phyloP scores from a whole-genome alignment of 164 flowering plant genomes.

The Nymphaea thermarum region DNA sequence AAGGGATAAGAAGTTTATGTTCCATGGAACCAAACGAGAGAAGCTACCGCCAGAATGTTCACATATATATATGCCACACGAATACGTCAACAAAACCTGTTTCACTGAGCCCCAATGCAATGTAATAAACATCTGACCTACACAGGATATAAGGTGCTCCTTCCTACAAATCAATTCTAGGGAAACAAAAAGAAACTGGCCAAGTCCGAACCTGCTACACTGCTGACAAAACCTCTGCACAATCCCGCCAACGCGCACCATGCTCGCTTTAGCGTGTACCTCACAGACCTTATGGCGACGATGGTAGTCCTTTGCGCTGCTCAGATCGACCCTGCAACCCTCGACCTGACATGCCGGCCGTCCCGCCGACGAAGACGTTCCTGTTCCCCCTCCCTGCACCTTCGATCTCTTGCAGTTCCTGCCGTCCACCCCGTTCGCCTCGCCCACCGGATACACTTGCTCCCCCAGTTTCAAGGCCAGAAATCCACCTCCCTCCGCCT shows the following conservation, averaged over 20 bases:
- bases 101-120: no score
- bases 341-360: slow-evolving; percentile 85
- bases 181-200: no score
- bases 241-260: slow-evolving; percentile 61
- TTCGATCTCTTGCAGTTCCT: slow-evolving; percentile 54
- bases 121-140: no score
- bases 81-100: no score
- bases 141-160: no score
- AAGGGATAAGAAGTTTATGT: no score
- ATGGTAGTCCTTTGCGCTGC: slow-evolving; percentile 77
- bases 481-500: slow-evolving; percentile 33
- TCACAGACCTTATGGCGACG: slow-evolving; percentile 92
- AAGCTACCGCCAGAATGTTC: no score
- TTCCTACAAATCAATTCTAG: no score
- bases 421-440: slow-evolving; percentile 28
- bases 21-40: no score
- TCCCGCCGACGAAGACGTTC: neutral
- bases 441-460: slow-evolving; percentile 26
- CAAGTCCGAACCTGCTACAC: slow-evolving; percentile 63
- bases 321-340: slow-evolving; percentile 65
- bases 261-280: slow-evolving; percentile 71
- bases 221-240: slow-evolving; percentile 98
- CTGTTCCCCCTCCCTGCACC: slow-evolving; percentile 16
- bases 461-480: slow-evolving; percentile 73
- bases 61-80: no score